These are phyloP conservation scores for Schizonepeta tenuifolia DNA, from an alignment of 257 asterid species.

Conservation along the genomic window DNA sequence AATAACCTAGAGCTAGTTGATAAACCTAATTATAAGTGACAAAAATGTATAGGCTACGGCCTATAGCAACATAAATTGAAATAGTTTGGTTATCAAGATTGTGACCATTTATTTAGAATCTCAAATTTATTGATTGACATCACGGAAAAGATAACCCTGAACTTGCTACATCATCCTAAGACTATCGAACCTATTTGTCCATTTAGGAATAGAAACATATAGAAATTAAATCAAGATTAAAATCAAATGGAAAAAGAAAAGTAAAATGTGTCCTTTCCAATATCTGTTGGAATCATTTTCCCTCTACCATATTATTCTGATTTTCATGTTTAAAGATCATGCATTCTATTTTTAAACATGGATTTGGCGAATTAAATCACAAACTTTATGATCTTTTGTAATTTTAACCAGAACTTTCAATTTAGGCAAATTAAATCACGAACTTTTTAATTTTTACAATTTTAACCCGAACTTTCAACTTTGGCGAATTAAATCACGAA, in stretches of 20 bases:
- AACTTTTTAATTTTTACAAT: no score
- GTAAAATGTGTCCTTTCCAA: no score
- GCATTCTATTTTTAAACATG: no score
- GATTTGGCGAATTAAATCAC: no score
- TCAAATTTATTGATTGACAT: slow-evolving; percentile 30
- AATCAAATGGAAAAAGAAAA: not conserved
- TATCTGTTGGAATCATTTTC: no score
- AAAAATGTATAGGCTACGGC: not conserved
- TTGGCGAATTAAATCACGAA: no score
- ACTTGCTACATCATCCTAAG: slow-evolving; percentile 25
- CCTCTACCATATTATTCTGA: no score
- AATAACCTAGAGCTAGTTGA: not conserved
- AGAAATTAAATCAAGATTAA: not conserved
- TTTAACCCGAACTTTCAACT: no score
- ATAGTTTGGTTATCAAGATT: slow-evolving; percentile 8
- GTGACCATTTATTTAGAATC: slow-evolving; percentile 25
- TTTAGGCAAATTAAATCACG: no score
- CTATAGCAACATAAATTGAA: slow-evolving; percentile 10
- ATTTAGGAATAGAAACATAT: not conserved
- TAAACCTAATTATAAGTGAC: slow-evolving; percentile 8
- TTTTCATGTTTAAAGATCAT: no score
- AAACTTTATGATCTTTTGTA: no score
- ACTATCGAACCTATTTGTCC: slow-evolving; percentile 23
- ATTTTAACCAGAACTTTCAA: no score
- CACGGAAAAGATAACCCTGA: slow-evolving; percentile 17